These are phyloP conservation scores for Erodium chrysanthum DNA, from an alignment of 441 rosid genomes.

Conservation along the genomic window DNA sequence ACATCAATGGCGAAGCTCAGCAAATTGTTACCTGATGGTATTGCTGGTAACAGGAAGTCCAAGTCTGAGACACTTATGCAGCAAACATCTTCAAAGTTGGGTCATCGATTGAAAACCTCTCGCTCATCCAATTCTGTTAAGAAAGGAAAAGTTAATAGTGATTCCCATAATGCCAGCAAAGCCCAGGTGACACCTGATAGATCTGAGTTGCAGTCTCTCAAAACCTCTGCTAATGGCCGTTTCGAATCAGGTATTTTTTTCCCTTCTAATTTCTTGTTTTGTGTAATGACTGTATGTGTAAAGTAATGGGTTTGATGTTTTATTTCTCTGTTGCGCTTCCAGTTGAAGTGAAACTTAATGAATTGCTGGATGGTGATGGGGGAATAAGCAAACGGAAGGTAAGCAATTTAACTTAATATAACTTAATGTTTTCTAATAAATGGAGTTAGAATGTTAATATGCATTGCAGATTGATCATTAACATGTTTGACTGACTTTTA, in stretches of 20 bases:
- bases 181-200: constrained; percentile 39
- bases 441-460: not conserved
- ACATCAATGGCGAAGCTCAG: constrained; percentile 19
- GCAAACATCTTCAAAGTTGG: constrained; percentile 40
- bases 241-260: constrained; percentile 58
- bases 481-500: not conserved
- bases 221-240: constrained; percentile 48
- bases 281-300: not conserved
- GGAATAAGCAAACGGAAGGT: constrained; percentile 94
- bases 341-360: constrained; percentile 96
- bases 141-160: constrained; percentile 45
- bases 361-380: constrained; percentile 83
- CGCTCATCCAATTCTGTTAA: constrained; percentile 34
- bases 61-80: constrained; percentile 38
- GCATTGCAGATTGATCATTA: not conserved
- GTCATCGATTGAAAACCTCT: constrained; percentile 51
- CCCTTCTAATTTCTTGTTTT: constrained; percentile 7
- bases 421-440: not conserved
- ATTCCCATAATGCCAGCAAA: constrained; percentile 39
- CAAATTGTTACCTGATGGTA: constrained; percentile 30
- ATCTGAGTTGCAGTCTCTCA: constrained; percentile 38
- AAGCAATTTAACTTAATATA: constrained; percentile 23
- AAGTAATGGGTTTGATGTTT: constrained; percentile 9
- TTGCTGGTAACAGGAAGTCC: constrained; percentile 30
- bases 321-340: constrained; percentile 25